Evolutionary conservation across 2,329 filamentous ascomycete genomes (phyloP), one percentile per base, ranked within the genome.

Genomic region (Sporothrix protearum): DNA sequence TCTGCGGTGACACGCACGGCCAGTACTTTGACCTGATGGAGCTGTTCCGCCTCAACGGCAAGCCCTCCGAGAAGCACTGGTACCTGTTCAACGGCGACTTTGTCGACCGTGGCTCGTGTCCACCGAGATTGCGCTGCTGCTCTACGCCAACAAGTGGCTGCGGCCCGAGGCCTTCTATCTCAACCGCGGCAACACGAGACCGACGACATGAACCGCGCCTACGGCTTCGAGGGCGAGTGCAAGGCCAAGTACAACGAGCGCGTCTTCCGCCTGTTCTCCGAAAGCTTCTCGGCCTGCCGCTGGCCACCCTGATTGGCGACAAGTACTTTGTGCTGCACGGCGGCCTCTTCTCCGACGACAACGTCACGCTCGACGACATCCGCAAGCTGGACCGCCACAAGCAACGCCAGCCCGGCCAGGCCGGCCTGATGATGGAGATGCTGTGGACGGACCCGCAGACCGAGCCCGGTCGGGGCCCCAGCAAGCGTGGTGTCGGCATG

Each of bases 341-440:
- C 72, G 96, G 96, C 76, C 86, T 98, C 63, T 97, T 98, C 86
- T 98, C 95, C 1, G 92, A 98, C 78, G 96, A 99, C 82, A 96
- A 92, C 76, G 87, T 95, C 74, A 94, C 92, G 0, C 84, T 99
- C 69, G 93, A 98, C 76, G 95, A 99, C 79, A 96, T 99, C 76
- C 89, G 96, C 75, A 77, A 74, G 71, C 77, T 78, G 71, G 80
- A 82, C 74, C 81, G 81, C 69, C 80, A 82, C 72, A 82, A 83
- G 75, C 79, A 81, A 71, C 81, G 81, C 57, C 73, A 79, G 79
- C 71, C 96, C 2, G 96, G 96, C 42, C 96, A 99, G 80, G 84
- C 92, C 66, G 96, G 96, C 16, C 83, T 99, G 77, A 99, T 99
- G 96, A 99, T 99, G 96, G 96, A 99, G 82, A 99, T 99, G 96